These are phyloP conservation scores for Boletus subcaerulescens DNA, from an alignment of 768 basidiomycete genomes.

Conservation along the genomic window DNA sequence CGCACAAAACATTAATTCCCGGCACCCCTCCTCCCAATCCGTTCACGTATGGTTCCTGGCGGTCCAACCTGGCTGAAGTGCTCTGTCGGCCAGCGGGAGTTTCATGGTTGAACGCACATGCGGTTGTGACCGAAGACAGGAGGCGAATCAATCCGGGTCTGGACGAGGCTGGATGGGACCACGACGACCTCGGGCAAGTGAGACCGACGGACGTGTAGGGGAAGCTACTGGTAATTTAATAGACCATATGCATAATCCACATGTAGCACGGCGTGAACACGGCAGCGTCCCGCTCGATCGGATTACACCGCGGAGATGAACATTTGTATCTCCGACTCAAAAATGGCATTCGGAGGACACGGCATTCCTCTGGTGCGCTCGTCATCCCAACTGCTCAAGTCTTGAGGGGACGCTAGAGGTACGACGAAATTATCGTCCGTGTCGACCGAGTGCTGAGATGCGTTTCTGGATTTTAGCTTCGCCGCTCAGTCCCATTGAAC, in stretches of 20 bases:
- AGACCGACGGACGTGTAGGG: conserved; percentile 13
- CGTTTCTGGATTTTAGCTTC: conserved; percentile 5
- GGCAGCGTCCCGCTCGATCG: conserved; percentile 4
- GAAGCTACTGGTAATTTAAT: background rate
- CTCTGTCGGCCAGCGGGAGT: conserved; percentile 78
- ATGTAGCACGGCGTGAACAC: background rate
- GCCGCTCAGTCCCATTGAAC: background rate
- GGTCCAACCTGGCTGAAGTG: conserved; percentile 69
- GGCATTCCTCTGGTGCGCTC: conserved; percentile 23
- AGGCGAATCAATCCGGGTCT: conserved; percentile 73
- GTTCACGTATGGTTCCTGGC: conserved; percentile 78
- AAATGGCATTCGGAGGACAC: conserved; percentile 17
- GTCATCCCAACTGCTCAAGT: conserved; percentile 11
- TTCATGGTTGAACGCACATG: conserved; percentile 72
- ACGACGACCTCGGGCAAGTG: conserved; percentile 20
- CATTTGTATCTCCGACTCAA: conserved; percentile 25
- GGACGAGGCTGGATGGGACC: conserved; percentile 30
- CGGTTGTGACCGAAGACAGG: conserved; percentile 64
- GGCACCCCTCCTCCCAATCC: conserved; percentile 76
- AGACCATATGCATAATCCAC: conserved; percentile 1
- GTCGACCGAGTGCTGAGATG: conserved; percentile 12
- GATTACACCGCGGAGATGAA: conserved; percentile 17
- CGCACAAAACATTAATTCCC: conserved; percentile 66
- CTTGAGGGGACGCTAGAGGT: conserved; percentile 16
- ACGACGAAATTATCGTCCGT: conserved; percentile 10